Base-by-base conservation (phyloP, 768 basidiomycete genomes). In the Dictyophora rubrovolvata region DNA sequence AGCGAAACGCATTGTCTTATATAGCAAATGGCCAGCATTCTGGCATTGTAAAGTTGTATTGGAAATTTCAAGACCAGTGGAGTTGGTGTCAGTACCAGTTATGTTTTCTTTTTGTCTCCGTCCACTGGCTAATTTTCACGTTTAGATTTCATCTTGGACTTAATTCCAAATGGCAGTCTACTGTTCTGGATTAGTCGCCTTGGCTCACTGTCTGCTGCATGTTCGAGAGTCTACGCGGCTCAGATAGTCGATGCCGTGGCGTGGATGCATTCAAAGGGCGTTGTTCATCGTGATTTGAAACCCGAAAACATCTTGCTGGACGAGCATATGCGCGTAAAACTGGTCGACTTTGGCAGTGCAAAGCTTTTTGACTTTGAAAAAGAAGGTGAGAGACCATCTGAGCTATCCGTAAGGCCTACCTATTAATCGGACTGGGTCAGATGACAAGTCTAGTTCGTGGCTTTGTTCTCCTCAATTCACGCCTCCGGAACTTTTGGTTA, bases 341-440 rank as follows among this genome's bases (percentile, higher is more conserved):
- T 99, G n/a, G 90, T 93, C 16, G 96, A 99, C 70, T 98, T 98
- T 71, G 96, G 96, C 6, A 94, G 92, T 4, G 92, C 92, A 18
- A 88, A 89, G 72, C 74, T 89, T 62, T 72, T 85, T 35, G 82
- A 85, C 61, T 67, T 77, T 20, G 75, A 74, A 54, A 48, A 54
- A 23, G 54, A 56, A 60, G 53, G 54, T 60, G 6, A 23, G 54
- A n/a, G 4, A 9, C 46, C n/a, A 12, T n/a, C 11, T 14, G n/a
- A 12, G 11, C 42, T 42, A 14, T 42, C 55, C 12, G 67, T 49
- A 7, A 7, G 28, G 28, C 7, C 28, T 28, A 7, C 7, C 28
- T 28, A 28, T 28, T 28, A 28, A 28, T 28, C 7, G 28, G 7
- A 28, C 7, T 7, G 42, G 65, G 66, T 49, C 62, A 79, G 82